Base-by-base conservation (phyloP, 176 grass and related monocot species). In the Dendrocalamus sinicus region DNA sequence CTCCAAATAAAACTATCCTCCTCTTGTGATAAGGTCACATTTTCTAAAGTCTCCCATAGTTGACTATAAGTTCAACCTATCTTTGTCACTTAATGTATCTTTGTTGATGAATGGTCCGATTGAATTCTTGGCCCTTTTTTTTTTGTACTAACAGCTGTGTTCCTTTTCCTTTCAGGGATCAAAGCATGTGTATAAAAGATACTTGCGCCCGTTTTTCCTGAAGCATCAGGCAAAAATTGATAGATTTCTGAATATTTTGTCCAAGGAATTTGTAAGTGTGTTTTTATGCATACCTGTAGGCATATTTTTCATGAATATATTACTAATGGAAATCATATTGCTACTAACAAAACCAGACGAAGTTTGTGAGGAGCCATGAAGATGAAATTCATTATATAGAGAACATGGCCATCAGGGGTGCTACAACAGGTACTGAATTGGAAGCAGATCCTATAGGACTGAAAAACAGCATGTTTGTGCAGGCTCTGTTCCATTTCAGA, bases 151-250 rank as follows among this genome's bases (percentile, higher is more conserved):
- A 89, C 75, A 39, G 5, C 12, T 23, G 5, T 84, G 40, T 83
- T 84, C 47, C 37, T 17, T 80, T 80, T 61, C 82, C 57, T 74
- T 89, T 50, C 87, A 99, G 97, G 97, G 97, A 75, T 91, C 97
- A 88, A 96, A 95, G 87, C 81, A 96, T 77, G 51, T 96, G 46
- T 99, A 99, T 89, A 84, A 68, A 76, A 94, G 64, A 61, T 76
- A 99, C 83, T n/a, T 96, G 79, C 83, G 88, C 1, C 94, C 90
- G 9, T 94, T 96, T 86, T 89, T 99, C 65, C 72, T 81, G 75
- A 94, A 94, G 76, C 93, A 92, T 89, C 97, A 99, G 92, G 86
- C 81, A 77, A 94, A 82, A 92, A 81, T 99, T 44, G 94, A 99
- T 85, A 92, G 89, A 82, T 60, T 96, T 50, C 90, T 96, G 6